Base-by-base conservation (phyloP, 345 rosid species). In the Acer negundo region DNA sequence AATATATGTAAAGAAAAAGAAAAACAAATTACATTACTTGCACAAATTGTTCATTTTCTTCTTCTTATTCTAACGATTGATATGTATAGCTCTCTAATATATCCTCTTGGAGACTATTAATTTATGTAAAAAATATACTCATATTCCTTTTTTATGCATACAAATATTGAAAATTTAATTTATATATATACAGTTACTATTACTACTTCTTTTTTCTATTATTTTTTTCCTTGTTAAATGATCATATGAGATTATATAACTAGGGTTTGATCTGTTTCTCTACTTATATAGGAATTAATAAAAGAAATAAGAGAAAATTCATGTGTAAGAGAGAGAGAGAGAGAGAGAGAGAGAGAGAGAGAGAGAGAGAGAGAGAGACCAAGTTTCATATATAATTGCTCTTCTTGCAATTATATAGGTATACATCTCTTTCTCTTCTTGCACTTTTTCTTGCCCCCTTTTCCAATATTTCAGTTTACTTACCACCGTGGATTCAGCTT, bases 401-500 rank as follows among this genome's bases (percentile, higher is more conserved):
- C n/a, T n/a, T n/a, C n/a, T n/a, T n/a, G n/a, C n/a, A n/a, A n/a
- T n/a, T n/a, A n/a, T n/a, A n/a, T n/a, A 2, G 55, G 55, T 53
- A 59, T 59, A 9, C 26, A 59, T 59, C 12, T 2, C 63, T 59
- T 59, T 59, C 63, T 6, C 26, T 16, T 59, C 62, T 20, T 56
- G 20, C 62, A 56, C 62, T 56, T 59, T 59, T 7, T 46, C 38
- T 40, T 61, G 16, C 31, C 44, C 12, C 3, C 13, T 74, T 46
- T 26, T 74, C 70, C 12, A 12, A 20, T 20, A n/a, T 24, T 74
- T 47, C 55, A 19, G 70, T 63, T 59, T n/a, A 26, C 62, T 7
- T 63, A 26, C 38, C 77, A 24, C 17, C 59, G 23, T 62, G 44
- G 73, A 70, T 51, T 70, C 62, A 53, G 58, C 58, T 49, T 3